Conservation (phyloP, 352 stramenopile genomes). For the Peronospora belbahrii region DNA sequence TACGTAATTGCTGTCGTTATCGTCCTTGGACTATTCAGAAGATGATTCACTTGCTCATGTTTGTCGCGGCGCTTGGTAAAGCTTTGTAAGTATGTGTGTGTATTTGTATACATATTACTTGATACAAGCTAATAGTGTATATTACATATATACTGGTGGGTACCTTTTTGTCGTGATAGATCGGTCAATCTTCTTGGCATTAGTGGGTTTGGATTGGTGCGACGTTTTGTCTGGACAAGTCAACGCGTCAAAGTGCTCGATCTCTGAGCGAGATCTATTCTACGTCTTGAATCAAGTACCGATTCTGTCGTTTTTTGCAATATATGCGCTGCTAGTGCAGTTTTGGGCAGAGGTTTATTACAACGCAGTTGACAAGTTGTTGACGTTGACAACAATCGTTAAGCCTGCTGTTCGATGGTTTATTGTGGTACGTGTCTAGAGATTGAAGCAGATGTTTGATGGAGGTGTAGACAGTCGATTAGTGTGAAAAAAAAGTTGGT, state of each 20-base stretch:
- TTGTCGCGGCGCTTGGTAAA: conserved; percentile 61
- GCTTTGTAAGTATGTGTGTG: no score
- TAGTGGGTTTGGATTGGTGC: conserved; percentile 79
- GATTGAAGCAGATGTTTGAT: neutral
- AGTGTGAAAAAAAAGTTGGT: no score
- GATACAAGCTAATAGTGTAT: neutral
- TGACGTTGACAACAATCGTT: conserved; percentile 47
- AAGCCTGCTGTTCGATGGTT: conserved; percentile 61
- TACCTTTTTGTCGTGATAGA: no score
- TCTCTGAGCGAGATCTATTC: conserved; percentile 67
- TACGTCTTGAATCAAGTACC: conserved; percentile 81
- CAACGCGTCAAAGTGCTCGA: conserved; percentile 44
- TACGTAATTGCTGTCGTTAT: conserved; percentile 79
- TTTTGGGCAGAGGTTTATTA: conserved; percentile 88
- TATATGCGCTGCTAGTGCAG: conserved; percentile 77
- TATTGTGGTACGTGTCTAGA: conserved; percentile 41
- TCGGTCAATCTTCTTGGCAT: conserved; percentile 56
- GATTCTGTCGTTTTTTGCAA: conserved; percentile 74
- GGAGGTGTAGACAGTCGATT: no score
- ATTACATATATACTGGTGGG: neutral
- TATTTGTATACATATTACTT: no score
- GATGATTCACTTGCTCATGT: conserved; percentile 81
- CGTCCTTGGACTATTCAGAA: conserved; percentile 83
- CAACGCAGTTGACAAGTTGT: conserved; percentile 73
- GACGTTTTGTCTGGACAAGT: conserved; percentile 64